Conservation (phyloP, 768 basidiomycete species). For the Mycena indigotica region DNA sequence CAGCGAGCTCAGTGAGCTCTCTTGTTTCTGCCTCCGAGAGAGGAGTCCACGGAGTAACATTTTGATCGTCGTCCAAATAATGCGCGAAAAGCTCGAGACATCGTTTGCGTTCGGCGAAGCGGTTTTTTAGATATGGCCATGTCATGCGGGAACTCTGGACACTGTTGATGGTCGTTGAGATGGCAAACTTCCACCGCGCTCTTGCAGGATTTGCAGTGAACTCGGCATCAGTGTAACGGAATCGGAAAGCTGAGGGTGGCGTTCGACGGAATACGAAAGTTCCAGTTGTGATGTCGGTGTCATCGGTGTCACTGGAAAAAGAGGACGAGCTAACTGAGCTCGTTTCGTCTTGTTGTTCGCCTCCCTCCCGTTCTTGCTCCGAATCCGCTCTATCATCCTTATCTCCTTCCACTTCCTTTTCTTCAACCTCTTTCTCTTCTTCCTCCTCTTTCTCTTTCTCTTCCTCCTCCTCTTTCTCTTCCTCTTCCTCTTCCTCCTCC, state of each 20-base stretch:
- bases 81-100: constrained; percentile 5
- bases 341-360: not conserved
- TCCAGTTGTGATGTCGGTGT: not conserved
- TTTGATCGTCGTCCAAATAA: not conserved
- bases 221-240: constrained; percentile 12
- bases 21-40: constrained; percentile 2
- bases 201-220: constrained; percentile 9
- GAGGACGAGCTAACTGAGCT: not conserved
- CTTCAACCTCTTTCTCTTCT: not conserved
- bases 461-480: not conserved
- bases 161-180: constrained; percentile 10
- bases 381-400: not conserved
- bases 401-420: not conserved
- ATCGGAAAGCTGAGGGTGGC: constrained; percentile 1
- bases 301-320: not conserved
- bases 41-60: constrained; percentile 7
- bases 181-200: constrained; percentile 21
- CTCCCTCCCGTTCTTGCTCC: too few species aligned
- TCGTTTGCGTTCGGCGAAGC: constrained; percentile 11
- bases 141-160: constrained; percentile 4
- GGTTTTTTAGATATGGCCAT: constrained; percentile 14
- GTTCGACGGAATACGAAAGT: constrained; percentile 12
- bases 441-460: constrained; percentile 1
- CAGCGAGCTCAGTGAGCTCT: constrained; percentile 2
- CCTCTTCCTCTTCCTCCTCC: not conserved